phyloP scores from a whole-genome alignment of 306 rosid species.

The Calophaca sinica region DNA sequence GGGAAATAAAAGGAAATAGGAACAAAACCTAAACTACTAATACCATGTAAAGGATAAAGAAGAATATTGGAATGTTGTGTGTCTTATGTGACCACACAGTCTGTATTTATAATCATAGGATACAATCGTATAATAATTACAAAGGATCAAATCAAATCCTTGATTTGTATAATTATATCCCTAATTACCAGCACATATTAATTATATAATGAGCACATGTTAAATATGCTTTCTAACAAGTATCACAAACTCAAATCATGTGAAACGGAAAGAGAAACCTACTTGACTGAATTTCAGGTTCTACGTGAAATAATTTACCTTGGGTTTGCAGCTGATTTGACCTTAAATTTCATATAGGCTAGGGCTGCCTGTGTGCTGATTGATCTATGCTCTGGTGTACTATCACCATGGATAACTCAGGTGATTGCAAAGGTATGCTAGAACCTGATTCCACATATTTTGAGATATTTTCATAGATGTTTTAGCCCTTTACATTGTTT shows the following conservation, averaged over 20 bases:
- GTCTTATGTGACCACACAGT: too few species aligned
- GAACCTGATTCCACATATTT: conserved; percentile 31
- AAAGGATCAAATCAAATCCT: too few species aligned
- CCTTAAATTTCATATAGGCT: conserved; percentile 59
- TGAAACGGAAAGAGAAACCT: not conserved
- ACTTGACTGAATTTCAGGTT: conserved; percentile 29
- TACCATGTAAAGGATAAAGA: too few species aligned
- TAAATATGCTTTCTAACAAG: too few species aligned
- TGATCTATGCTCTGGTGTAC: conserved; percentile 79
- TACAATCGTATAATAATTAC: too few species aligned
- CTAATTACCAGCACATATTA: too few species aligned
- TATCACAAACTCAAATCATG: not conserved
- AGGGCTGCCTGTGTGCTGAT: conserved; percentile 93
- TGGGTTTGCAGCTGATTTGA: conserved; percentile 36
- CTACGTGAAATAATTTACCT: conserved; percentile 39
- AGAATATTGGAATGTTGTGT: too few species aligned
- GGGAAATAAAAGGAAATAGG: too few species aligned
- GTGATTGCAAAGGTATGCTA: conserved; percentile 82
- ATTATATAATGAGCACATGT: too few species aligned
- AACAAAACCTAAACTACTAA: too few species aligned
- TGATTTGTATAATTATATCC: too few species aligned
- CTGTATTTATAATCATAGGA: too few species aligned
- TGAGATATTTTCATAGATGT: conserved; percentile 7
- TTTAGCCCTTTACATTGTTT: not conserved
- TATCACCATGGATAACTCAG: conserved; percentile 90